Conservation (phyloP, 345 rosid species). For the Populus deltoides region DNA sequence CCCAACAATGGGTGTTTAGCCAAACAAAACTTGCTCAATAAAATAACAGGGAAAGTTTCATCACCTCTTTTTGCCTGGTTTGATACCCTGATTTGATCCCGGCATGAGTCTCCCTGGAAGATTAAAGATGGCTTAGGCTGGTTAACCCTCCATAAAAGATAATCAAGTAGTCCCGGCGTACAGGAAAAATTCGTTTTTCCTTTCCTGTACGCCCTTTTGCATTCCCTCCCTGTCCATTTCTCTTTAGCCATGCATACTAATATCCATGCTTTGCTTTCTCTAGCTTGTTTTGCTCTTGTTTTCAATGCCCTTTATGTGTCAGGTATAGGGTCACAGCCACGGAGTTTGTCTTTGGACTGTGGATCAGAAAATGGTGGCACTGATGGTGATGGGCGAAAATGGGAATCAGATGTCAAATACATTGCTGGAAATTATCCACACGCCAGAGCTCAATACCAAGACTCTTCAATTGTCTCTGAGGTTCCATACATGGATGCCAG, state of each 20-base stretch:
- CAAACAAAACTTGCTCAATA: not conserved
- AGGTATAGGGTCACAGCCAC: conserved; percentile 2
- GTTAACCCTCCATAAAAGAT: not conserved
- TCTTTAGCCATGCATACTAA: conserved; percentile 35
- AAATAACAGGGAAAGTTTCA: not conserved
- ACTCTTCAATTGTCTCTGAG: conserved; percentile 58
- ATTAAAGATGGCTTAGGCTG: conserved; percentile 1
- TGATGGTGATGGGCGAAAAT: conserved; percentile 60
- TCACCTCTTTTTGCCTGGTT: conserved; percentile 13
- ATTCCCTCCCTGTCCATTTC: not conserved
- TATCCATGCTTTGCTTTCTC: conserved; percentile 16
- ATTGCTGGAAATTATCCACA: conserved; percentile 34
- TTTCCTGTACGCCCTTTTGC: conserved; percentile 23
- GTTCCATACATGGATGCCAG: conserved; percentile 78
- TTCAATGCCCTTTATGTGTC: conserved; percentile 17
- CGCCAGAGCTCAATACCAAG: conserved; percentile 53
- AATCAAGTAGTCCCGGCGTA: conserved; percentile 14
- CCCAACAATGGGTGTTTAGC: not conserved
- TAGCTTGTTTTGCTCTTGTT: conserved; percentile 29
- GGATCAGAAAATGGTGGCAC: conserved; percentile 44
- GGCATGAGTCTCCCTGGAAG: conserved; percentile 7
- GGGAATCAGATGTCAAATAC: conserved; percentile 58
- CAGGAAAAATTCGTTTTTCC: conserved; percentile 11
- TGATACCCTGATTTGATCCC: conserved; percentile 11
- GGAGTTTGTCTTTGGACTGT: conserved; percentile 43